Base-by-base conservation (phyloP, 352 stramenopile genomes). In the Phytopythium litorale region DNA sequence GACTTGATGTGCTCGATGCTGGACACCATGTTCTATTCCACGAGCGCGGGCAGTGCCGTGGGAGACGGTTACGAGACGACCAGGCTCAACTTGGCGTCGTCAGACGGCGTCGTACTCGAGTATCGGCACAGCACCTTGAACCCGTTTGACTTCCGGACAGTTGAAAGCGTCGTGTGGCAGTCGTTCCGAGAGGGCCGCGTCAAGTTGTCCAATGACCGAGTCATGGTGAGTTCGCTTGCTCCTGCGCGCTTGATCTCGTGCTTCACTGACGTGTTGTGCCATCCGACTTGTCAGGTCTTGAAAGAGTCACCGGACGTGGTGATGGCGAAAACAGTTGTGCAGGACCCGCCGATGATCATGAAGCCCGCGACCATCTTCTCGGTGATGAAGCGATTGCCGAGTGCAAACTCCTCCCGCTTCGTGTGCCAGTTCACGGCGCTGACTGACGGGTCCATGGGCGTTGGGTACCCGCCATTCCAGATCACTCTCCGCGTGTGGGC, bases 371-470 rank as follows among this genome's bases (percentile, higher is more conserved):
- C 35, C 2, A 2, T 57, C 4, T 57, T 32, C 32, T 33, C 43
- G 5, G 51, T 19, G 16, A 16, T 57, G 32, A 57, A 32, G 30
- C 51, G 51, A 23, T 57, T 57, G 0, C 16, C 32, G n/a, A 16
- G 32, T 2, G 30, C 11, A 8, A 40, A 45, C 30, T 57, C 18
- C 19, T 7, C 35, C 51, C 45, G 11, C 30, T 15, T 45, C 1
- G 18, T 57, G 5, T 57, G 51, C 18, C 32, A 57, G 51, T 32
- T 57, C 32, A 45, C 32, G 32, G 51, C 51, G 25, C 30, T 57
- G 7, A 23, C 35, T 0, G 19, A 21, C 1, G 51, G 32, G 4
- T 12, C 1, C 4, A 30, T 30, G 30, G 30, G 7, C n/a, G 30
- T 16, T 7, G 19, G 32, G 7, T 18, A 23, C 7, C 32, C 51